phyloP scores from a whole-genome alignment of 2,329 filamentous ascomycete species.

The Botrytis medusae region DNA sequence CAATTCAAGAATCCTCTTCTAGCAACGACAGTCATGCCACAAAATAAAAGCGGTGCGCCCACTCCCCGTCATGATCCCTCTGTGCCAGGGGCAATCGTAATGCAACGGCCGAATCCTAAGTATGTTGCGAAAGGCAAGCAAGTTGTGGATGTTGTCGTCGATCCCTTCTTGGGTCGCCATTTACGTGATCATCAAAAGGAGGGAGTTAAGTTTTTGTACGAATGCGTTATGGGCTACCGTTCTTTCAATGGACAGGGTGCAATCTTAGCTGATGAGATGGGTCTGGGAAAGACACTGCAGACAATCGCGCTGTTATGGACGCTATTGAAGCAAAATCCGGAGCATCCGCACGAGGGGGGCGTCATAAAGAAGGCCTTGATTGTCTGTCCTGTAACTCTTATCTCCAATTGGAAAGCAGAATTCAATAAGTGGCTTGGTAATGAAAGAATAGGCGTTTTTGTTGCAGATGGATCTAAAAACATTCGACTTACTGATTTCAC shows the following conservation, averaged over 20 bases:
- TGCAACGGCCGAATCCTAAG: constrained; percentile 55
- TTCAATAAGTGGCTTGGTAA: constrained; percentile 73
- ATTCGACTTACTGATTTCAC: constrained; percentile 67
- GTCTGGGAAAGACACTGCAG: constrained; percentile 70
- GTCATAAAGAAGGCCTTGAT: constrained; percentile 70
- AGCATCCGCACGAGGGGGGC: constrained; percentile 53
- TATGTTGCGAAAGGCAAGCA: constrained; percentile 59
- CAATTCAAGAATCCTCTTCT: constrained; percentile 64
- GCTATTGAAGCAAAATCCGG: constrained; percentile 68
- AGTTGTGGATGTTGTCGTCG: constrained; percentile 70
- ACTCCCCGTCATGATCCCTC: constrained; percentile 65
- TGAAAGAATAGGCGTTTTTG: constrained; percentile 67
- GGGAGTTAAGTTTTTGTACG: constrained; percentile 70
- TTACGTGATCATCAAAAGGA: constrained; percentile 68
- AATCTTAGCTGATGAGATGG: constrained; percentile 75
- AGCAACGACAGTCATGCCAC: constrained; percentile 50
- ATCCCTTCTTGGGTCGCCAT: constrained; percentile 62
- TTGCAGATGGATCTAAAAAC: constrained; percentile 56
- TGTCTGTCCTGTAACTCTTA: constrained; percentile 70
- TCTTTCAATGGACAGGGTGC: constrained; percentile 65
- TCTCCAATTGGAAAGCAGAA: constrained; percentile 72
- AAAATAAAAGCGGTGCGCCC: constrained; percentile 48
- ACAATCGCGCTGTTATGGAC: constrained; percentile 73
- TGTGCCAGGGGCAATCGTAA: constrained; percentile 60
- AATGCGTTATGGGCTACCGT: constrained; percentile 74